These are phyloP conservation scores for Russula sp. DNA, from an alignment of 768 basidiomycete genomes.

Conservation along the genomic window DNA sequence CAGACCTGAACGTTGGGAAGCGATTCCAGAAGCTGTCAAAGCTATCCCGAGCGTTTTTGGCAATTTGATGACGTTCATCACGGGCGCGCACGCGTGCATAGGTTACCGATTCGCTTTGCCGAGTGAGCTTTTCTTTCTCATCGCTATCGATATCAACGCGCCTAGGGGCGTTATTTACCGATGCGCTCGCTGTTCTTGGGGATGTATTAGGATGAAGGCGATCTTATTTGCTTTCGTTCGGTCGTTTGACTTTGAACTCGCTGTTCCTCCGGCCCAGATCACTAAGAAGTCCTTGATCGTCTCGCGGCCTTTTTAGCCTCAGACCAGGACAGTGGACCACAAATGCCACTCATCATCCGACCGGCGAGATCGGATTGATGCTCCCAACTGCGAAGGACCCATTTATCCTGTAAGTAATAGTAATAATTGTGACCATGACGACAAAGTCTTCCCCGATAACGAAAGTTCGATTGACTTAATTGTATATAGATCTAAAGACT, in stretches of 20 bases:
- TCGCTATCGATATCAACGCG: too few relatives aligned
- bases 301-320: conserved; percentile 22
- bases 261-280: conserved; percentile 14
- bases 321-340: conserved; percentile 15
- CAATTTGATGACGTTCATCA: conserved; percentile 26
- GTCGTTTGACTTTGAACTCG: conserved; percentile 32
- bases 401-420: not conserved
- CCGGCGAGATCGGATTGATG: conserved; percentile 15
- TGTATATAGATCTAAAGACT: not conserved
- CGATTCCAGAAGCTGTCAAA: conserved; percentile 18
- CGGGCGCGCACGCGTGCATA: conserved; percentile 29
- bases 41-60: conserved; percentile 24
- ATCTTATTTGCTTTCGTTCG: conserved; percentile 32
- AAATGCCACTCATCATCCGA: conserved; percentile 28
- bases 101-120: conserved; percentile 29
- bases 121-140: conserved; percentile 24
- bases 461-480: not conserved
- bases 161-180: not conserved
- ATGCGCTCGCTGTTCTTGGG: not conserved
- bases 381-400: not conserved
- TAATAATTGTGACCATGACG: not conserved
- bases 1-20: conserved; percentile 32
- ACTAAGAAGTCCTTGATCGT: conserved; percentile 21
- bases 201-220: conserved; percentile 32
- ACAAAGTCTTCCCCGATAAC: too few relatives aligned